phyloP scores from a whole-genome alignment of 805 yeast genomes.

The Cyberlindnera saturnus region DNA sequence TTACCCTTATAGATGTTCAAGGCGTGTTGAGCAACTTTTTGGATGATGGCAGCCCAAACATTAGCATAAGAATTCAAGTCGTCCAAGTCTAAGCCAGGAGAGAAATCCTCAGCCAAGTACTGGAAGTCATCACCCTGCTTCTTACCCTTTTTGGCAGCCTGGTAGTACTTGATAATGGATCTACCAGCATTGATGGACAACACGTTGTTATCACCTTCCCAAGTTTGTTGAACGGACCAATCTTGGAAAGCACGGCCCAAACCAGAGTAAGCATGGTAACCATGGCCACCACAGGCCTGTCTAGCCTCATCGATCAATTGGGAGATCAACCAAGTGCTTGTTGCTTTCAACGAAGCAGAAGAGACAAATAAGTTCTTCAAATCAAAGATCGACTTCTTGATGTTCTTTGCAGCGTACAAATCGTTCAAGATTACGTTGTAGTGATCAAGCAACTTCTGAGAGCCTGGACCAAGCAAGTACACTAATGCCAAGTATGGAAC shows the following conservation, averaged over 20 bases:
- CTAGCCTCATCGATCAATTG: constrained; percentile 81
- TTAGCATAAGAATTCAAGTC: constrained; percentile 15
- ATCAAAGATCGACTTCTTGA: constrained; percentile 47
- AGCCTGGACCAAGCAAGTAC: constrained; percentile 69
- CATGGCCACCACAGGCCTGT: constrained; percentile 96
- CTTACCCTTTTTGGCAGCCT: constrained; percentile 31
- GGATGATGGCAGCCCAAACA: constrained; percentile 32
- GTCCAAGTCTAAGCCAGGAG: constrained; percentile 20
- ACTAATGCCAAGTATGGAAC: constrained; percentile 79
- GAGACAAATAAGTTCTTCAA: constrained; percentile 77
- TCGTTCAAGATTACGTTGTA: constrained; percentile 44
- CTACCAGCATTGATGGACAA: constrained; percentile 81
- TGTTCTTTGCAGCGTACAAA: constrained; percentile 44
- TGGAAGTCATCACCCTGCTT: constrained; percentile 23
- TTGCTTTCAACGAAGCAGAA: constrained; percentile 84
- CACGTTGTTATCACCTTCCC: constrained; percentile 97
- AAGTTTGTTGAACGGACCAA: constrained; percentile 97
- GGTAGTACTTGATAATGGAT: constrained; percentile 43
- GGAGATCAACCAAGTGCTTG: constrained; percentile 82
- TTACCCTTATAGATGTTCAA: constrained; percentile 25
- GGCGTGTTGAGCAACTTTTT: constrained; percentile 26
- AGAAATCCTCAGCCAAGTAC: constrained; percentile 26
- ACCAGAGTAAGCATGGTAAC: constrained; percentile 88
- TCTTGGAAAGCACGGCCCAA: constrained; percentile 85
- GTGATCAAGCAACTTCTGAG: constrained; percentile 51